Evolutionary conservation across 2,329 filamentous ascomycete species (phyloP), one percentile per base, ranked within the genome.

Genomic region (Monosporascus sp.): DNA sequence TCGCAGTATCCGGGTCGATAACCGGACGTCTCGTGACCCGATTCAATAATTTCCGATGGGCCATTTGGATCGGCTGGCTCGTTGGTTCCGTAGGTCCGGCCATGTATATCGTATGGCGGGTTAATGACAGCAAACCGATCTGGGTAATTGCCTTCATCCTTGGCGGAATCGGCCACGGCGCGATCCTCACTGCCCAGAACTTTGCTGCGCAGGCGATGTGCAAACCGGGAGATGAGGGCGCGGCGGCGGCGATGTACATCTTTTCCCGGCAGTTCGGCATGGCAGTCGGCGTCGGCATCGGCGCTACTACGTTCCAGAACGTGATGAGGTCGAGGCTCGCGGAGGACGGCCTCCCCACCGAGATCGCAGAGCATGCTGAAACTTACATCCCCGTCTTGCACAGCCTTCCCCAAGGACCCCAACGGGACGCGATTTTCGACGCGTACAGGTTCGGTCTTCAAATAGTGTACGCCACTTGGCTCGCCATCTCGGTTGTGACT

Each of bases 241-340:
- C 65, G 8, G 72, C 72, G 0, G 67, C 70, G 0, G 67, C 69
- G 50, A 74, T 73, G 66, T 75, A 73, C 53, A 66, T 65, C 17
- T 75, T 75, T 48, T 60, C 70, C 55, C 68, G 72, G 6, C 70
- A 70, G 20, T 63, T 75, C 48, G 72, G 73, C 52, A 70, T 71
- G 64, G 67, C 70, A 3, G 57, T 74, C n/a, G 72, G 72, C 35
- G 68, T 75, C 17, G 72, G 71, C 45, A 61, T 75, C 37, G 67
- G 71, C 41, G 70, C 70, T 11, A 70, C 72, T 24, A 63, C 69
- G 7, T 74, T 74, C 61, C 72, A 75, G 49, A 74, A 75, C 57
- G 60, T 70, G 47, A 71, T 71, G 70, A 55, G 58, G 27, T 51
- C 58, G 49, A 69, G 70, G 58, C 64, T 72, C 2, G 47, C 54